These are phyloP conservation scores for Phytophthora vignae DNA, from an alignment of 352 stramenopile genomes.

Conservation along the genomic window DNA sequence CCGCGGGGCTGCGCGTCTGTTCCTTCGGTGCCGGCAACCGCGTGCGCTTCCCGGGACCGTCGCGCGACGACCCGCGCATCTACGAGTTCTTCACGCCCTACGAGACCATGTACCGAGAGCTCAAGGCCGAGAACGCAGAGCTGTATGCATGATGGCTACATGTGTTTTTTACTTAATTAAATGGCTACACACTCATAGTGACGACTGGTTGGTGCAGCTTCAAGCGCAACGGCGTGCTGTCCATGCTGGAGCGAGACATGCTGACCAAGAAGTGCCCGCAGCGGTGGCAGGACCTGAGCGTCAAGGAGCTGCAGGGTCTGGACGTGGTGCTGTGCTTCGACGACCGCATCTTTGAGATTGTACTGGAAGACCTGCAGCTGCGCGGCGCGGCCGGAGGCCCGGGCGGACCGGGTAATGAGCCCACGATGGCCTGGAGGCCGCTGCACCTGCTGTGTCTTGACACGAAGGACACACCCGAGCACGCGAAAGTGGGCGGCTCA, in stretches of 20 bases:
- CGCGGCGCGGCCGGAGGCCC: slow-evolving; percentile 43
- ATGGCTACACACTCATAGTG: neutral
- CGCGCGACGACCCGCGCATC: slow-evolving; percentile 77
- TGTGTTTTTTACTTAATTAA: neutral
- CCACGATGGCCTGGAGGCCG: slow-evolving; percentile 57
- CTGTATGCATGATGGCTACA: slow-evolving; percentile 44
- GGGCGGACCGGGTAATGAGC: slow-evolving; percentile 38
- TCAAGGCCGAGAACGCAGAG: slow-evolving; percentile 81
- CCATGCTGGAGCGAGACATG: slow-evolving; percentile 91
- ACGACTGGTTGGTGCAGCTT: slow-evolving; percentile 51
- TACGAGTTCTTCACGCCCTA: slow-evolving; percentile 92
- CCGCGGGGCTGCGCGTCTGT: slow-evolving; percentile 78
- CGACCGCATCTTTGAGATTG: slow-evolving; percentile 90
- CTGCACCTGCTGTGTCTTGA: slow-evolving; percentile 90
- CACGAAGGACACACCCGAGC: slow-evolving; percentile 88
- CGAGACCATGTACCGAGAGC: slow-evolving; percentile 85
- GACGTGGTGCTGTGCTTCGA: slow-evolving; percentile 93
- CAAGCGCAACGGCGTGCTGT: slow-evolving; percentile 81
- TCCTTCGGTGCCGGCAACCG: slow-evolving; percentile 89
- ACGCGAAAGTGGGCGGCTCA: slow-evolving; percentile 85
- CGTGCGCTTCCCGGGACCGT: slow-evolving; percentile 84
- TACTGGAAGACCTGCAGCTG: slow-evolving; percentile 83
- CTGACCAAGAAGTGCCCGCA: slow-evolving; percentile 87
- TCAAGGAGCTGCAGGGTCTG: slow-evolving; percentile 75
- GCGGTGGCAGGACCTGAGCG: slow-evolving; percentile 84